These are phyloP conservation scores for Brassica nigra DNA, from an alignment of 345 rosid genomes.

Conservation along the genomic window DNA sequence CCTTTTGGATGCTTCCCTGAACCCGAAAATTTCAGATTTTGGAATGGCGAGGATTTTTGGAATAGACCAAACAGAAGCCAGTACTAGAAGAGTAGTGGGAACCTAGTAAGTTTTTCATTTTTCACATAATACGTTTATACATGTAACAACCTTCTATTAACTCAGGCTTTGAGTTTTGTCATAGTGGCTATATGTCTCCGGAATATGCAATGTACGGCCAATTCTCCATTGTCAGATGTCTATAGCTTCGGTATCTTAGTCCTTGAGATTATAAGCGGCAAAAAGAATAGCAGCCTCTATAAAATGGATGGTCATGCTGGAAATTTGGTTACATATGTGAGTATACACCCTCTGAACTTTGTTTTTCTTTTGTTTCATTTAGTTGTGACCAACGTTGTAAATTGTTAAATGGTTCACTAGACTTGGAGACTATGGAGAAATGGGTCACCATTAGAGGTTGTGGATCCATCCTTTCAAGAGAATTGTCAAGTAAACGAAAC, in stretches of 20 bases:
- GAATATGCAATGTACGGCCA: constrained; percentile 39
- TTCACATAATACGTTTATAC: not conserved
- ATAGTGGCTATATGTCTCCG: constrained; percentile 38
- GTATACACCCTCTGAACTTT: not conserved
- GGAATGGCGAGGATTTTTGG: constrained; percentile 50
- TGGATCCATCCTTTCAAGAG: not conserved
- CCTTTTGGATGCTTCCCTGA: constrained; percentile 45
- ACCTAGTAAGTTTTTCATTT: constrained; percentile 46
- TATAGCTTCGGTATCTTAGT: constrained; percentile 36
- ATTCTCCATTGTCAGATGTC: constrained; percentile 41
- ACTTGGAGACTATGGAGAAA: constrained; percentile 9
- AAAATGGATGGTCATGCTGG: not conserved
- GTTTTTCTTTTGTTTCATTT: not conserved
- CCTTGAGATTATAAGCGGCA: constrained; percentile 36
- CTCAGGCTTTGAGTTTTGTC: constrained; percentile 2
- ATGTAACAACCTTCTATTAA: not conserved
- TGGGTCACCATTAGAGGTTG: not conserved
- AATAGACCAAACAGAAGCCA: constrained; percentile 43
- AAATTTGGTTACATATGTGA: constrained; percentile 39
- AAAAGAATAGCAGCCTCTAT: constrained; percentile 13
- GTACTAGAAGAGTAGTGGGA: constrained; percentile 46
- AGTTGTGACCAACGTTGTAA: not conserved
- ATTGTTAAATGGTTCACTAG: not conserved
- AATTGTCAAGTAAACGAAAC: not conserved
- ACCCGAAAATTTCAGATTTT: constrained; percentile 52